A percentile compares a stretch with the other conserved stretches of the same genome.
Conservation (phyloP, 768 basidiomycete genomes). For the Pleurotus salmoneostramineus region DNA sequence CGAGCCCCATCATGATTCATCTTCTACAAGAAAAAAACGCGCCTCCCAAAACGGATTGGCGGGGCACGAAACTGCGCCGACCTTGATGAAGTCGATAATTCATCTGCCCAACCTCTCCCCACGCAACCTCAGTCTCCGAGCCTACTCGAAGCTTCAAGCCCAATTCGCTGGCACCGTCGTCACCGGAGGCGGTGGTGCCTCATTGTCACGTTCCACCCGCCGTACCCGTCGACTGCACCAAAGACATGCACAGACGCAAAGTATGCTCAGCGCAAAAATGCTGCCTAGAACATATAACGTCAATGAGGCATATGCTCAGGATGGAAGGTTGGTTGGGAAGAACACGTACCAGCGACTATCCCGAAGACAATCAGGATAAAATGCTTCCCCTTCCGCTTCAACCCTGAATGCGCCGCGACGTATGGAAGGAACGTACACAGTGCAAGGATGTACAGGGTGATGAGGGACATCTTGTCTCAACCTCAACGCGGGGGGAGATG, state of each 20-base stretch:
- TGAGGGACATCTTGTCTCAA: too few relatives aligned
- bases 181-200: neutral
- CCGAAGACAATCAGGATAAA: constrained; percentile 4
- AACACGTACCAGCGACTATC: neutral
- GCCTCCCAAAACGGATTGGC: too few relatives aligned
- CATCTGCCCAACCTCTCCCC: too few relatives aligned
- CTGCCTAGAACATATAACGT: neutral
- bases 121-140: neutral
- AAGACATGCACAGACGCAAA: constrained; percentile 1
- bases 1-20: too few relatives aligned
- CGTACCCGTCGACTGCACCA: constrained; percentile 2
- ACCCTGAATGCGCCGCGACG: neutral
- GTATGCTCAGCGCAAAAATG: neutral
- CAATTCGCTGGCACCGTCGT: constrained; percentile 5
- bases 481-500: too few relatives aligned
- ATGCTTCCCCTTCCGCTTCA: constrained; percentile 4
- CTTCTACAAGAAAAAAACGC: too few relatives aligned
- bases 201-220: neutral
- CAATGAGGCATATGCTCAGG: neutral
- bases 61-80: too few relatives aligned
- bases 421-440: neutral
- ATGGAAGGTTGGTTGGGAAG: neutral
- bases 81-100: too few relatives aligned
- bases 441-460: neutral
- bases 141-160: neutral